Percentiles rank a stretch among this genome's conserved stretches.
phyloP scores from a whole-genome alignment of 768 basidiomycete genomes.

The Lactifluus pinguis region DNA sequence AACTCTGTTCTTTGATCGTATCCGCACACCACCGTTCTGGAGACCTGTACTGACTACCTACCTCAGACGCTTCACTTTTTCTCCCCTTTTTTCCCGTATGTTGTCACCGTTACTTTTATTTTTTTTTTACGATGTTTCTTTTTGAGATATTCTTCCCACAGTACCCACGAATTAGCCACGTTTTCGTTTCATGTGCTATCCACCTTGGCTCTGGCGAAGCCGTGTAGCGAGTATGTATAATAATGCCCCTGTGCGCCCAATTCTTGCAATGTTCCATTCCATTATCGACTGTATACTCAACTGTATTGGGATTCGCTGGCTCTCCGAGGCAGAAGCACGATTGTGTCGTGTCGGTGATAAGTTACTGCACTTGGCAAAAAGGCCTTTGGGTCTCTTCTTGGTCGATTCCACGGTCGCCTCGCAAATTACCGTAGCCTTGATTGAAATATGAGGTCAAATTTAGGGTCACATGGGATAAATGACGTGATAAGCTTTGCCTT shows the following conservation, averaged over 20 bases:
- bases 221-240: conserved; percentile 16
- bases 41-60: conserved; percentile 7
- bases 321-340: not conserved
- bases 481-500: not conserved
- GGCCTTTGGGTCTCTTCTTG: not conserved
- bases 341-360: not conserved
- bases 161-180: not conserved
- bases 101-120: not conserved
- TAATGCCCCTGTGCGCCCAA: not conserved
- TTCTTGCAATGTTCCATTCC: not conserved
- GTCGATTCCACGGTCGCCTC: not conserved
- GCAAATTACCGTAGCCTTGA: not conserved
- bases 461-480: not conserved
- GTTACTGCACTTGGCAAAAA: not conserved
- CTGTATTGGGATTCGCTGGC: not conserved
- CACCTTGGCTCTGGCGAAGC: conserved; percentile 1
- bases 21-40: conserved; percentile 12
- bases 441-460: not conserved
- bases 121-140: not conserved
- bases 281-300: not conserved
- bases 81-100: not conserved
- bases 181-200: conserved; percentile 1
- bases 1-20: not conserved
- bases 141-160: not conserved
- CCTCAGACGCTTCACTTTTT: not conserved